A percentile compares a stretch with the other conserved stretches of the same genome.
phyloP scores from a whole-genome alignment of 2,329 filamentous ascomycete genomes.

The Exophiala spinifera region DNA sequence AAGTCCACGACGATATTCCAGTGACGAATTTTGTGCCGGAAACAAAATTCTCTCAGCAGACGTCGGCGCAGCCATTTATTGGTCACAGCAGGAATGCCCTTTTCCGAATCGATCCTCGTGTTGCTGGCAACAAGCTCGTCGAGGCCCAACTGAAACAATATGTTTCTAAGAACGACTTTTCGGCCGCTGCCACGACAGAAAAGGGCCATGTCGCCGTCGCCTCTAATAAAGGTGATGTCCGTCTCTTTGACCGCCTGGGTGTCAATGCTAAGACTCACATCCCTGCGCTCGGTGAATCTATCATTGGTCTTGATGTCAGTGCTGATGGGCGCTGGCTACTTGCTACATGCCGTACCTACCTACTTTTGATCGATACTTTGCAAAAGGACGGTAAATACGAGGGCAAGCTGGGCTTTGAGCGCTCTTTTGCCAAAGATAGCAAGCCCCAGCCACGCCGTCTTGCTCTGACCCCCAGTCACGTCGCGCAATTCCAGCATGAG shows the following conservation, averaged over 20 bases:
- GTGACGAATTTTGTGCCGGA: slow-evolving; percentile 90
- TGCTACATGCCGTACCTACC: slow-evolving; percentile 88
- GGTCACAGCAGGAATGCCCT: slow-evolving; percentile 90
- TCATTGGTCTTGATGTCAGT: slow-evolving; percentile 90
- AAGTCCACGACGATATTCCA: slow-evolving; percentile 92
- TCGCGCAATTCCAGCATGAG: slow-evolving; percentile 96
- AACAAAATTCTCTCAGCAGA: slow-evolving; percentile 98
- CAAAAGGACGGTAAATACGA: slow-evolving; percentile 95
- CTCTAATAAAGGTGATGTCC: slow-evolving; percentile 95
- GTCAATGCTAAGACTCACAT: slow-evolving; percentile 98
- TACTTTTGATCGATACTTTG: slow-evolving; percentile 85
- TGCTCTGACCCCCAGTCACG: slow-evolving; percentile 82
- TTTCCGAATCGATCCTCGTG: slow-evolving; percentile 87
- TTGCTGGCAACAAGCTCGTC: slow-evolving; percentile 87
- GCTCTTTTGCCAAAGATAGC: slow-evolving; percentile 82
- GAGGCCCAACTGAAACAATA: slow-evolving; percentile 94
- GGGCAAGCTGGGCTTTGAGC: slow-evolving; percentile 97
- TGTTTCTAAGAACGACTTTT: slow-evolving; percentile 95
- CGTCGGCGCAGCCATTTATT: slow-evolving; percentile 88
- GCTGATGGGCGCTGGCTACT: slow-evolving; percentile 95
- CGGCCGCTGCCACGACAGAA: slow-evolving; percentile 86
- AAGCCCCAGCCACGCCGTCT: slow-evolving; percentile 93
- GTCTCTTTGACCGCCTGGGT: slow-evolving; percentile 90
- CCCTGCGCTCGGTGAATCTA: slow-evolving; percentile 89
- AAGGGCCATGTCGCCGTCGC: slow-evolving; percentile 96